These are phyloP conservation scores for Macaranga tanarius DNA, from an alignment of 441 rosid genomes.

Conservation along the genomic window DNA sequence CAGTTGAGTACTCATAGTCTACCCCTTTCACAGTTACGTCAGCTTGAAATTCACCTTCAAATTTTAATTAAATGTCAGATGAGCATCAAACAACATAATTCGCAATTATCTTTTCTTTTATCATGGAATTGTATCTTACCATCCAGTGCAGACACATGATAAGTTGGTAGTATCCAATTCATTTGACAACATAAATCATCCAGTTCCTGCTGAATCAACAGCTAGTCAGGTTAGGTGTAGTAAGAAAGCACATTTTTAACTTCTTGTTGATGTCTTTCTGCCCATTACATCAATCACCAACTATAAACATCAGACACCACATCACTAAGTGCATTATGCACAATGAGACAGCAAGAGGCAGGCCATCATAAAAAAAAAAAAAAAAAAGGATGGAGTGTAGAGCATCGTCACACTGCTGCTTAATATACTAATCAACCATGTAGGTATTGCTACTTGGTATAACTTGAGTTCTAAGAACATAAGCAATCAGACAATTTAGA, in stretches of 20 bases:
- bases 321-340: neutral
- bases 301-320: neutral
- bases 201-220: slow-evolving; percentile 50
- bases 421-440: neutral
- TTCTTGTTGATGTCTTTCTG: too few species aligned
- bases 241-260: neutral
- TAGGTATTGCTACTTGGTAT: neutral
- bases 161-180: slow-evolving; percentile 68
- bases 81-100: neutral
- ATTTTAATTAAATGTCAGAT: neutral
- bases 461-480: neutral
- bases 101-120: neutral
- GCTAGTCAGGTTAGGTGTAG: neutral
- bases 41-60: slow-evolving; percentile 61
- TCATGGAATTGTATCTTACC: slow-evolving; percentile 43
- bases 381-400: neutral
- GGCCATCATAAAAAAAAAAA: neutral
- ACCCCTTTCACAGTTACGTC: slow-evolving; percentile 43
- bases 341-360: neutral
- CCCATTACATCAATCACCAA: neutral
- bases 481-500: neutral
- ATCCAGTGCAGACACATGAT: slow-evolving; percentile 40
- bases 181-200: slow-evolving; percentile 55
- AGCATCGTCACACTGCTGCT: neutral
- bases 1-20: slow-evolving; percentile 34